Conservation (phyloP, 306 rosid genomes). For the Dalbergia cultrata region DNA sequence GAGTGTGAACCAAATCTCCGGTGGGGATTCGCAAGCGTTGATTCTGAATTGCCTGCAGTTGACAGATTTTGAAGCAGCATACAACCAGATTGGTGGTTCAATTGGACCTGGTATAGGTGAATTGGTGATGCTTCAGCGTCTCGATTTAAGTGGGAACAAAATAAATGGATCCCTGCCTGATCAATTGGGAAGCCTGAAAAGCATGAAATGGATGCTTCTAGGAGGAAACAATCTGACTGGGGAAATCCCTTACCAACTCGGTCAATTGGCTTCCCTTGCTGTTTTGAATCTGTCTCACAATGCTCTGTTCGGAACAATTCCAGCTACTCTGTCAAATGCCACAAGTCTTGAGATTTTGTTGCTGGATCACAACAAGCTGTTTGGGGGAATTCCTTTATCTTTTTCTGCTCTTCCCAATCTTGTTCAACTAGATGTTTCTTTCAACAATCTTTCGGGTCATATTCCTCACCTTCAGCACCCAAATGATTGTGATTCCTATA, state of each 20-base stretch:
- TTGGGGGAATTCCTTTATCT: constrained; percentile 55
- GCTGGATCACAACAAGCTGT: constrained; percentile 60
- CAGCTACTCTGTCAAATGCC: constrained; percentile 53
- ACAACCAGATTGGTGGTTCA: constrained; percentile 55
- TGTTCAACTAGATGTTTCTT: constrained; percentile 59
- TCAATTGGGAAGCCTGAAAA: constrained; percentile 54
- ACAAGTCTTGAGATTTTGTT: constrained; percentile 53
- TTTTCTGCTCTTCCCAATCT: constrained; percentile 55
- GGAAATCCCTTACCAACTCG: constrained; percentile 52
- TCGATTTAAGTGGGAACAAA: constrained; percentile 62
- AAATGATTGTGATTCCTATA: constrained; percentile 51
- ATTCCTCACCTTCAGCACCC: constrained; percentile 59
- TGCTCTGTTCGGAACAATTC: constrained; percentile 53
- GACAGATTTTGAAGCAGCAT: constrained; percentile 58
- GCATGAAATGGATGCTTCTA: constrained; percentile 60
- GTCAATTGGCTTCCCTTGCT: constrained; percentile 54
- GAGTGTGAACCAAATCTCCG: constrained; percentile 61
- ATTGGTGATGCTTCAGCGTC: constrained; percentile 46
- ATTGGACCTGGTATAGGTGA: constrained; percentile 50
- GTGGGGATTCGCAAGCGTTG: constrained; percentile 45
- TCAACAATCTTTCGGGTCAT: constrained; percentile 67
- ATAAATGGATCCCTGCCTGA: constrained; percentile 53
- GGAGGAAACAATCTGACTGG: constrained; percentile 62
- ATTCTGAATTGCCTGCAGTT: constrained; percentile 50
- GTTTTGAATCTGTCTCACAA: constrained; percentile 60